Evolutionary conservation across 2,329 filamentous ascomycete genomes (phyloP), one percentile per base, ranked within the genome.

Genomic region (Plectosphaerella plurivora): DNA sequence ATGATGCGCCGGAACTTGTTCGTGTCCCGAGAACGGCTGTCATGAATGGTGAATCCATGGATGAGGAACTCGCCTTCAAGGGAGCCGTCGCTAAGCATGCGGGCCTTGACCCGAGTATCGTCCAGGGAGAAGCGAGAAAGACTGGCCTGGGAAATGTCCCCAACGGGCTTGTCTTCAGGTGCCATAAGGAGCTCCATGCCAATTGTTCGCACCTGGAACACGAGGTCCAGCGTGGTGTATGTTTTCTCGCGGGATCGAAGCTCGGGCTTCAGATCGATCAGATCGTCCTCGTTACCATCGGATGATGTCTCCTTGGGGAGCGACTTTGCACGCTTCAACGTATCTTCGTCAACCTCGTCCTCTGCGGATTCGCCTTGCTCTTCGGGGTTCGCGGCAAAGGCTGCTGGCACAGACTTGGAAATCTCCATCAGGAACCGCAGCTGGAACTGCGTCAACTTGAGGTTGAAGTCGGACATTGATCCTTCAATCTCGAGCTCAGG

Each of bases 1-100:
- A 99, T 97, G 72, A 99, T 97, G 68, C 93, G 95, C 49, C 91
- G 85, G 78, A 95, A 99, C 65, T 96, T 97, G 74, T 97, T 99
- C 5, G 87, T 89, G 61, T 96, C 92, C 51, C 84, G 82, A 5
- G 84, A 86, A n/a, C 95, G 86, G 57, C 88, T 97, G 67, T 99
- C 94, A 52, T 89, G 83, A 58, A 97, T 96, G 0, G 91, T 96
- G 67, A 99, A 97, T 0, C 93, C 94, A 54, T 94, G 88, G 15
- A 99, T 91, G 36, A 96, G 79, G 7, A 99, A 81, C 65, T 99
- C 95, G 3, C 92, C 91, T 67, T 99, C 94, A 41, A 99, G 71
- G 0, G 92, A 92, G 7, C 88, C 87, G 67, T 99, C 93, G 18
- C 89, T 95, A 61, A 97, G 82, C 87, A 97, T 94, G 24, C 91